A percentile compares a stretch with the other conserved stretches of the same genome.
These are phyloP conservation scores for Oropetium thomaeum DNA, from an alignment of 176 grass and related monocot species.

Conservation along the genomic window DNA sequence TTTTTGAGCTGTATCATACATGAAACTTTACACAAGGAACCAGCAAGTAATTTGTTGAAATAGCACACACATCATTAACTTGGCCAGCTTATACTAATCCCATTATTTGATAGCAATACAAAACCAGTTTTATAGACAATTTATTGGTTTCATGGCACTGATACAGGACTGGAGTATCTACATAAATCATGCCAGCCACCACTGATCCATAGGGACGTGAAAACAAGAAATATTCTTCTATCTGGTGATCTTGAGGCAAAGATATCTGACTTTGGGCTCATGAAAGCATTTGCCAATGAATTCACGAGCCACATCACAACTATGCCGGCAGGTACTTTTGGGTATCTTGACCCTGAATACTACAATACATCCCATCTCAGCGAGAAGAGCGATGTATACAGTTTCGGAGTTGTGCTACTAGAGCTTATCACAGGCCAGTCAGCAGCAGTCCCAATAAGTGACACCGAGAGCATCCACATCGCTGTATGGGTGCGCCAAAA, in stretches of 20 bases:
- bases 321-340: constrained; percentile 32
- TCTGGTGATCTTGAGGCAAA: constrained; percentile 33
- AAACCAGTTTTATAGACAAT: too few species aligned
- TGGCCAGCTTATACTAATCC: too few species aligned
- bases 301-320: constrained; percentile 42
- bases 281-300: constrained; percentile 21
- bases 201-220: constrained; percentile 58
- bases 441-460: not conserved
- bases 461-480: constrained; percentile 34
- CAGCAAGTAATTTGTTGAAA: too few species aligned
- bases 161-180: not conserved
- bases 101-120: too few species aligned
- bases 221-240: constrained; percentile 51
- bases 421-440: constrained; percentile 33
- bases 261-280: constrained; percentile 54
- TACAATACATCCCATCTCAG: constrained; percentile 38
- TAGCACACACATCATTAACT: too few species aligned
- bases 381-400: constrained; percentile 43
- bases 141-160: too few species aligned
- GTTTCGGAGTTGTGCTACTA: constrained; percentile 37
- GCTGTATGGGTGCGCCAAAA: constrained; percentile 32
- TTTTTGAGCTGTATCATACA: too few species aligned
- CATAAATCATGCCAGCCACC: constrained; percentile 43
- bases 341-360: constrained; percentile 64
- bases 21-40: too few species aligned